phyloP scores from a whole-genome alignment of 2,329 filamentous ascomycete species.

The Madurella fahalii region DNA sequence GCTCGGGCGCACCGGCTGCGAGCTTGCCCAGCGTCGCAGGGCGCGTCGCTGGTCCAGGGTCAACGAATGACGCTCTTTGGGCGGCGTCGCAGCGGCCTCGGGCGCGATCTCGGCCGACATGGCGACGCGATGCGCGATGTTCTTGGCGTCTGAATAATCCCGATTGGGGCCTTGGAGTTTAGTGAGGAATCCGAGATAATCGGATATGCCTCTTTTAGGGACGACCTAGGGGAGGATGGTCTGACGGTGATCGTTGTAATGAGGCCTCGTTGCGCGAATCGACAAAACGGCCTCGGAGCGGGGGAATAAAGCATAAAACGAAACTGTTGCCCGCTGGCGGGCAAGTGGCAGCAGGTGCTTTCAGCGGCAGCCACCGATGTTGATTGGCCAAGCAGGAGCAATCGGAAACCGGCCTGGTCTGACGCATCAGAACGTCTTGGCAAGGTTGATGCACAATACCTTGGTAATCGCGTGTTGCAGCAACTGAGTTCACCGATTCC shows the following conservation, averaged over 20 bases:
- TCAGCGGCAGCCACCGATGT: neutral
- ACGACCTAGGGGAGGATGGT: slow-evolving; percentile 9
- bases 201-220: slow-evolving; percentile 16
- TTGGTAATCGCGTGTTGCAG: neutral
- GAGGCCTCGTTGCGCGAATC: slow-evolving; percentile 8
- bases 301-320: neutral
- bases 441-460: neutral
- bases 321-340: neutral
- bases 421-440: neutral
- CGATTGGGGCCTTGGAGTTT: slow-evolving; percentile 14
- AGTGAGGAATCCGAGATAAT: slow-evolving; percentile 21
- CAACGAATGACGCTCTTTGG: slow-evolving; percentile 54
- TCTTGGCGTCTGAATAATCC: slow-evolving; percentile 7
- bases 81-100: slow-evolving; percentile 21
- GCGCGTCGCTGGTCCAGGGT: slow-evolving; percentile 60
- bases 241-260: slow-evolving; percentile 23
- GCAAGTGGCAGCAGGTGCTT: neutral
- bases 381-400: no score
- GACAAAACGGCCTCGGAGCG: neutral
- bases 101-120: slow-evolving; percentile 19
- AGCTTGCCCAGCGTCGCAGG: slow-evolving; percentile 56
- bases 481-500: neutral
- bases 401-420: no score
- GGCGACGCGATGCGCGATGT: slow-evolving; percentile 6
- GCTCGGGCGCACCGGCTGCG: slow-evolving; percentile 52